phyloP scores from a whole-genome alignment of 176 grass and related monocot species.

The Musa beccarii region DNA sequence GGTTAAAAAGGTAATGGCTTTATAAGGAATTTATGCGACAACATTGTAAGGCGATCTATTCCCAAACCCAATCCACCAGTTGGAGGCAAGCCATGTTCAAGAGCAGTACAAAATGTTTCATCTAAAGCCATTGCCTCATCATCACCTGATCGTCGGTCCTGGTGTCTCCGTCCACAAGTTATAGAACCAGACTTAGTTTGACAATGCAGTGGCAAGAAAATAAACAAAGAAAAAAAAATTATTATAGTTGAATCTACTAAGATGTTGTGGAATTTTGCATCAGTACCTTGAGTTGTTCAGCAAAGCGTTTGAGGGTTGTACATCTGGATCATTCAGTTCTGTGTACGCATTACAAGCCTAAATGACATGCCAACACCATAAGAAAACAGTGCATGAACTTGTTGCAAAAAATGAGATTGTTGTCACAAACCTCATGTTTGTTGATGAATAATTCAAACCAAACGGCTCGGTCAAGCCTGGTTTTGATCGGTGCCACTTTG shows the following conservation, averaged over 20 bases:
- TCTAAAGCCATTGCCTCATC: conserved; percentile 97
- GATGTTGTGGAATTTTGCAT: not conserved
- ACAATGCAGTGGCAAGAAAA: not conserved
- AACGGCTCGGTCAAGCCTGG: conserved; percentile 75
- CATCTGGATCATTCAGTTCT: conserved; percentile 13
- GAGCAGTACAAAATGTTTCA: conserved; percentile 79
- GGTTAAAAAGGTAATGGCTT: not conserved
- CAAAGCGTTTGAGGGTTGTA: conserved; percentile 73
- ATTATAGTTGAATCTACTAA: not conserved
- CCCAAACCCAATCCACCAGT: conserved; percentile 91
- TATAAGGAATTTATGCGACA: not conserved
- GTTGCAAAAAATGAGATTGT: not conserved
- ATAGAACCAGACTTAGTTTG: not conserved
- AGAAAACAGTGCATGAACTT: conserved; percentile 16
- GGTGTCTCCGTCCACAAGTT: not conserved
- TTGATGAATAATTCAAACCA: conserved; percentile 92
- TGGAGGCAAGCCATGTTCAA: conserved; percentile 88
- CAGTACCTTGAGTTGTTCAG: conserved; percentile 79
- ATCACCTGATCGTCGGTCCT: conserved; percentile 99
- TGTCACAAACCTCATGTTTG: conserved; percentile 74
- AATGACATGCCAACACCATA: not conserved
- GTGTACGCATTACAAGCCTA: conserved; percentile 8
- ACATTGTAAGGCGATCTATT: conserved; percentile 79
- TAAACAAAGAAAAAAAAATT: not conserved
- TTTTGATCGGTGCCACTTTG: conserved; percentile 71